Base-by-base conservation (phyloP, 2,329 filamentous ascomycete genomes). In the Remersonia thermophila region DNA sequence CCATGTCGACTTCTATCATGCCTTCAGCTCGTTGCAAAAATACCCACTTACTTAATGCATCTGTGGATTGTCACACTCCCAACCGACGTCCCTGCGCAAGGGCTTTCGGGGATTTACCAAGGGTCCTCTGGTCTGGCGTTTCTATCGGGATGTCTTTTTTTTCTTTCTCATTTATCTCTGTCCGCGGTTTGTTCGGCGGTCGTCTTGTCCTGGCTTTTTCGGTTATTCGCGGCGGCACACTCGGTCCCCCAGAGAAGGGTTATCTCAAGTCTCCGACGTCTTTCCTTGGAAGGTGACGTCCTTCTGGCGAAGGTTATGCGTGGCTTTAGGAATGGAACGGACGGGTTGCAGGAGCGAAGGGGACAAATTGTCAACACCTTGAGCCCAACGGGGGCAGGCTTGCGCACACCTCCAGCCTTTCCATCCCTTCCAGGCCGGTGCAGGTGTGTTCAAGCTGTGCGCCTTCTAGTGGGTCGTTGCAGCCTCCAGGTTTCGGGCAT, bases 21-120 rank as follows among this genome's bases (percentile, higher is more conserved):
- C 54, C 48, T 52, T 55, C 53, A 50, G 51, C 52, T 52, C 51
- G 55, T 55, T 58, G 20, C 66, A 39, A 40, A 40, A 65, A 75
- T 74, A 73, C 70, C 70, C 67, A 65, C 62, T 23, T 66, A 66
- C 65, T n/a, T 65, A 66, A 69, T 69, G 65, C 62, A 66, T 64
- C 58, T 52, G 55, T 52, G 59, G 63, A 58, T 54, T 43, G 56
- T 51, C 56, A 47, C 51, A 44, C 50, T 53, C 46, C 49, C 20
- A 9, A 23, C 20, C 20, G 20, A 23, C 9, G 5, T 23, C 20
- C 9, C 20, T 23, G 20, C 20, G 20, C 20, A 23, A 23, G 5
- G 20, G 20, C 5, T 6, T 23, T 23, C 20, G 20, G 20, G 56
- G 59, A 57, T 56, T 60, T 55, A 50, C 49, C 58, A 55, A 57